Base-by-base conservation (phyloP, 208 protist species). In the Acanthamoeba polyphaga region DNA sequence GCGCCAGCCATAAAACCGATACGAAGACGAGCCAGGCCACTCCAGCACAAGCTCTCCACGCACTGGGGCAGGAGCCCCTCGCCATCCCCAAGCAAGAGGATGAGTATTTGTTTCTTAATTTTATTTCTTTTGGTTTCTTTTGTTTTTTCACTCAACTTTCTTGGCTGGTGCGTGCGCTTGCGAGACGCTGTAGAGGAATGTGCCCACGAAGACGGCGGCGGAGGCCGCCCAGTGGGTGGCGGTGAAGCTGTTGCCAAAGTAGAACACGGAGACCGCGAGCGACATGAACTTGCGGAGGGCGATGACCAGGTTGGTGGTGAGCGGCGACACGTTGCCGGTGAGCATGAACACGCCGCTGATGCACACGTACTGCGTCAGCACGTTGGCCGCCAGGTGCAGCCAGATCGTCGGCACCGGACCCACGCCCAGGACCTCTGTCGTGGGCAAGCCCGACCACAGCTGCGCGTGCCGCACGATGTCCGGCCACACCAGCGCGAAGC, bases 301-400 rank as follows among this genome's bases (percentile, higher is more conserved):
- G 29, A 95, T 68, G 15, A 95, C 92, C 17, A 95, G 58, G 53
- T 49, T 95, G 22, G 78, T 88, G 12, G 72, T 76, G 19, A 95
- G 76, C 13, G 92, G 55, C 8, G 72, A 72, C 34, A 88, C 34
- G 43, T 70, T 88, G 49, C 92, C 78, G 15, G 78, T 84, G 38
- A 95, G 78, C 70, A 88, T 88, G 74, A 95, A 95, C 19, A 95
- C 92, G 34, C 92, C 92, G 46, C 78, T 49, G 72, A 95, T 88
- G 60, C 92, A 95, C 24, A 95, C 62, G 60, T 95, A 95, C 92
- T 95, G 92, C 74, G 92, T 95, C 19, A 88, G 9, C 22, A 88
- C 60, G 74, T 95, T 95, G 55, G 60, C 46, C 27, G 51, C 15
- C 29, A 95, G 32, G 55, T 88, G 27, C 17, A 95, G 46, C 92